These are phyloP conservation scores for Triglochin maritima DNA, from an alignment of 106 monocot genomes.

Conservation along the genomic window DNA sequence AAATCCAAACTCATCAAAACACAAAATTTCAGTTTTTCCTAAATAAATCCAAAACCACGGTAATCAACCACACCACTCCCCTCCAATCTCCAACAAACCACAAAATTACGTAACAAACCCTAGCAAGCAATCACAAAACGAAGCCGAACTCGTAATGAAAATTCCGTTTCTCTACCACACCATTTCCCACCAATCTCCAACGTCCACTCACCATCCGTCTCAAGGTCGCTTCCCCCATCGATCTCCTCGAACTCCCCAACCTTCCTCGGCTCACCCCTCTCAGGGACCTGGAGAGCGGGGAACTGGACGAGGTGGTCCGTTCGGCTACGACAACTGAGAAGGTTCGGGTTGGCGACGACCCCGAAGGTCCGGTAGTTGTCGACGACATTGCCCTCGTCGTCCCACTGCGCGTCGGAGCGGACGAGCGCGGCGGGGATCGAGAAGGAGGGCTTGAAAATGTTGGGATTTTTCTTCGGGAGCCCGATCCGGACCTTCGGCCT, in stretches of 20 bases:
- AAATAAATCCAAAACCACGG: no score
- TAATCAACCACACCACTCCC: no score
- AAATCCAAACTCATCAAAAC: no score
- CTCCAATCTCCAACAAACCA: background rate
- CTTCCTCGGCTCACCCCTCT: background rate
- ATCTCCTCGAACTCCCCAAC: conserved; percentile 45
- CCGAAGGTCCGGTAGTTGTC: conserved; percentile 76
- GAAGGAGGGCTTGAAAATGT: conserved; percentile 84
- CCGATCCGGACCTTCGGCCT: conserved; percentile 62
- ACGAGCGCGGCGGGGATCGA: conserved; percentile 43
- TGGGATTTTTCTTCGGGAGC: conserved; percentile 77
- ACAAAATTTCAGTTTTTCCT: no score
- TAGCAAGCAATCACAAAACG: no score
- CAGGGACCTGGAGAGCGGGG: conserved; percentile 44
- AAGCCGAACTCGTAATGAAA: no score
- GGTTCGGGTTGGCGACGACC: conserved; percentile 84
- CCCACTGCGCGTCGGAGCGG: conserved; percentile 2
- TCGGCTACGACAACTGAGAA: conserved; percentile 67
- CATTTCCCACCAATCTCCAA: background rate
- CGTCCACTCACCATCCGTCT: conserved; percentile 51
- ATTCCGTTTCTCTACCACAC: no score
- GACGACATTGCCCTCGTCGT: conserved; percentile 47
- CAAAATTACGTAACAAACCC: no score
- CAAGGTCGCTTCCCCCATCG: conserved; percentile 74
- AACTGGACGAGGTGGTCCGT: conserved; percentile 53